Conservation (phyloP, 305 asterid species). For the Plantago coronopus region DNA sequence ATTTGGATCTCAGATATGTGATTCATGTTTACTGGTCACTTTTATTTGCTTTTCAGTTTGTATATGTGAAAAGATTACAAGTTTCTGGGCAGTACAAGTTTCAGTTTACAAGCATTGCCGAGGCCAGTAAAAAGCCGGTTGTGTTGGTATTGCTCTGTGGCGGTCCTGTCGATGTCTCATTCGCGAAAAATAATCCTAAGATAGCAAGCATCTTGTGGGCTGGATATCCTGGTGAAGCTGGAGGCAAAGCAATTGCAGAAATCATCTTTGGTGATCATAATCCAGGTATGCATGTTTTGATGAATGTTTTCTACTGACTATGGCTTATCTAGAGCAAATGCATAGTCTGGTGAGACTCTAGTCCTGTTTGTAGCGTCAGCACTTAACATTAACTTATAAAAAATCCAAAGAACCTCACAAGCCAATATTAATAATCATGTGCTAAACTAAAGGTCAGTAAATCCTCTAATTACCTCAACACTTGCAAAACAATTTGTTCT, state of each 20-base stretch:
- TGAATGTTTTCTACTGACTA: background rate
- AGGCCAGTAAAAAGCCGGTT: slow-evolving; percentile 49
- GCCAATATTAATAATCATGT: too few species aligned
- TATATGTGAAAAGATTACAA: background rate
- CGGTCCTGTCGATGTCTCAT: slow-evolving; percentile 60
- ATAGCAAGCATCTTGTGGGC: slow-evolving; percentile 64
- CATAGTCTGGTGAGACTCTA: too few species aligned
- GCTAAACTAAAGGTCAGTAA: too few species aligned
- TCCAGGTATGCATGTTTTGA: slow-evolving; percentile 40
- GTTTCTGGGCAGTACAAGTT: background rate
- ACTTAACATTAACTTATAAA: too few species aligned
- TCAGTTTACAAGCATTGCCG: slow-evolving; percentile 35
- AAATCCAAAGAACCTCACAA: too few species aligned
- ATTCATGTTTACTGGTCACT: background rate
- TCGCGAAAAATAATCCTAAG: slow-evolving; percentile 46
- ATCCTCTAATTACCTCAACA: too few species aligned
- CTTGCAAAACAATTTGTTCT: too few species aligned
- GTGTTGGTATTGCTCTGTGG: slow-evolving; percentile 56
- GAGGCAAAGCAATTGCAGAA: slow-evolving; percentile 62
- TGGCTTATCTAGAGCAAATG: background rate
- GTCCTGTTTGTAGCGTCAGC: too few species aligned
- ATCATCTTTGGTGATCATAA: slow-evolving; percentile 67
- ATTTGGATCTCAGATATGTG: background rate
- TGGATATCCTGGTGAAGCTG: slow-evolving; percentile 70
- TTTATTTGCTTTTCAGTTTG: background rate